Conservation (phyloP, 495 filamentous ascomycete species). For the Lentithecium fluviatile region DNA sequence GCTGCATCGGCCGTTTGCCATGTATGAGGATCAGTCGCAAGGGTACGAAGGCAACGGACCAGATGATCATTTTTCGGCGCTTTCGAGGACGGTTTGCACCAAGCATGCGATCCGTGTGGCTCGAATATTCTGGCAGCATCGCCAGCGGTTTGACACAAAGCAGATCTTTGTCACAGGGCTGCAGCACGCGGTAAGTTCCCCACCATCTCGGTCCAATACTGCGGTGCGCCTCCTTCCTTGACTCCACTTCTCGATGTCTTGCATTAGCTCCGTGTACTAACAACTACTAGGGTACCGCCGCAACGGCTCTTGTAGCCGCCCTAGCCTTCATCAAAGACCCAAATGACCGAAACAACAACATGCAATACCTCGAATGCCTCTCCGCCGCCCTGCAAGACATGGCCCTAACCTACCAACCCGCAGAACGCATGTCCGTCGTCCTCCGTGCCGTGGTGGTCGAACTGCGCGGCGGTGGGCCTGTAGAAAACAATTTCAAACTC, state of each 20-base stretch:
- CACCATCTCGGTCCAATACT: not conserved
- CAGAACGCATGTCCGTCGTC: constrained; percentile 41
- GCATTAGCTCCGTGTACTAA: too few species aligned
- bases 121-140: constrained; percentile 53
- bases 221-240: too few species aligned
- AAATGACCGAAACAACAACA: constrained; percentile 39
- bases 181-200: constrained; percentile 48
- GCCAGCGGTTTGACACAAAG: constrained; percentile 50
- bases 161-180: constrained; percentile 48
- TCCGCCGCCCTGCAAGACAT: constrained; percentile 40
- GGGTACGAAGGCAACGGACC: constrained; percentile 38
- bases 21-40: constrained; percentile 42
- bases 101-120: constrained; percentile 53
- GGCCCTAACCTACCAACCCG: constrained; percentile 40
- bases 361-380: constrained; percentile 43
- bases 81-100: constrained; percentile 52
- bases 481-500: constrained; percentile 10
- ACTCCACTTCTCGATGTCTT: too few species aligned
- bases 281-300: constrained; percentile 44
- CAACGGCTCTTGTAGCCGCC: constrained; percentile 53
- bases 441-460: constrained; percentile 40
- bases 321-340: constrained; percentile 51
- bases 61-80: constrained; percentile 45
- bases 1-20: constrained; percentile 52
- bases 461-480: constrained; percentile 32